phyloP scores from a whole-genome alignment of 768 basidiomycete species.

The Hirschioporus abietinus region DNA sequence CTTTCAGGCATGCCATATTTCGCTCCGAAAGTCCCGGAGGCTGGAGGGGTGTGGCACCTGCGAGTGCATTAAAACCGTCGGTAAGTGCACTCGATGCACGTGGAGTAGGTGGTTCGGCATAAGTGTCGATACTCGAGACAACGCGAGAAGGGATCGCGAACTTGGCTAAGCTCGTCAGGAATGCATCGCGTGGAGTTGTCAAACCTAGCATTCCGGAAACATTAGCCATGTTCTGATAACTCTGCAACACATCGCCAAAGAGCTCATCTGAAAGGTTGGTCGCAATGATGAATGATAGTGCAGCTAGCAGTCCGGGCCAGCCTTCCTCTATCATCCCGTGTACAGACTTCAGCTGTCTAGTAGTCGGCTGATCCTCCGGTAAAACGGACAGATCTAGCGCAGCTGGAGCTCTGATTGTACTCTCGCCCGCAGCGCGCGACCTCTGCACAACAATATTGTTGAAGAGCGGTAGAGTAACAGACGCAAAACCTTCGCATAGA shows the following conservation, averaged over 20 bases:
- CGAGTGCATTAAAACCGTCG: constrained; percentile 46
- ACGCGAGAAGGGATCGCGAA: constrained; percentile 88
- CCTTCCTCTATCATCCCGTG: constrained; percentile 77
- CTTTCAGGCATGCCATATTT: constrained; percentile 87
- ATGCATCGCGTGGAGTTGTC: constrained; percentile 85
- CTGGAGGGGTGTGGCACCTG: constrained; percentile 32
- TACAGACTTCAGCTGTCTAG: constrained; percentile 56
- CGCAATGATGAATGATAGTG: constrained; percentile 81
- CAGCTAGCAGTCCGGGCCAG: constrained; percentile 91
- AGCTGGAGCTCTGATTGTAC: constrained; percentile 64
- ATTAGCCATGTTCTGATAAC: constrained; percentile 79
- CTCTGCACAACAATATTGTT: constrained; percentile 62
- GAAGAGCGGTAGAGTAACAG: constrained; percentile 72
- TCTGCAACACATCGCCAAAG: constrained; percentile 79
- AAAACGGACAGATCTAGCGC: constrained; percentile 60
- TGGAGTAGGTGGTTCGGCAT: constrained; percentile 50
- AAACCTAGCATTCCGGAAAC: constrained; percentile 88
- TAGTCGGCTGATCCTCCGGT: constrained; percentile 45
- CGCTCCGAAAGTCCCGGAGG: constrained; percentile 80
- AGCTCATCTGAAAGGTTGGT: constrained; percentile 91
- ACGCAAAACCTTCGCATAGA: constrained; percentile 80
- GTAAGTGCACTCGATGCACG: constrained; percentile 51
- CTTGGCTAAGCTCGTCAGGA: constrained; percentile 85
- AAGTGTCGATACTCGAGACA: constrained; percentile 74
- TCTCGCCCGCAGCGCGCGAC: constrained; percentile 56